Percentiles rank a stretch among this genome's conserved stretches.
These are phyloP conservation scores for Trichosporon faecale DNA, from an alignment of 1,284 basidiomycete genomes.

Conservation along the genomic window DNA sequence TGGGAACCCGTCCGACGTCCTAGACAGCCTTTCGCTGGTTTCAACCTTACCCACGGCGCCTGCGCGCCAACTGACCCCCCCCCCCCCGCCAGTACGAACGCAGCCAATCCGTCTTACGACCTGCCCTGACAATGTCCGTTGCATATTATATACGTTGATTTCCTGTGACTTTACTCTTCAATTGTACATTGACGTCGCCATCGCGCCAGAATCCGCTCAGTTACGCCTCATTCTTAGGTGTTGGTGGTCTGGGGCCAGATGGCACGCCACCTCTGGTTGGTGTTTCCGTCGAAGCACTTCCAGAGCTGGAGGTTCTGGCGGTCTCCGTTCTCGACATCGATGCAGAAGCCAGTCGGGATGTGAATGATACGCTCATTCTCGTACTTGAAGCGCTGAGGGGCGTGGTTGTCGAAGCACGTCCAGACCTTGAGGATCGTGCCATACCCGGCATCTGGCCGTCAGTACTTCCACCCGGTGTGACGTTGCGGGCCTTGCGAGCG, in stretches of 20 bases:
- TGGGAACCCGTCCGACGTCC: background rate
- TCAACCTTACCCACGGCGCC: background rate
- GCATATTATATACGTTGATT: background rate
- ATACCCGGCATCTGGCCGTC: background rate
- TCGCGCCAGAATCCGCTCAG: too few relatives aligned
- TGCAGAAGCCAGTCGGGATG: background rate
- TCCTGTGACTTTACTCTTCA: background rate
- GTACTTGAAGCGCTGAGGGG: background rate
- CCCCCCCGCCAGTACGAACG: too few relatives aligned
- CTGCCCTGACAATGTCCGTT: background rate
- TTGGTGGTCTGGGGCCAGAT: too few relatives aligned
- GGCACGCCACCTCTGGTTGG: constrained; percentile 7
- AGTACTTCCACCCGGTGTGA: background rate
- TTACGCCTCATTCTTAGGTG: too few relatives aligned
- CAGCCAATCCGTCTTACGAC: too few relatives aligned
- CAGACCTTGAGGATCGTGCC: background rate
- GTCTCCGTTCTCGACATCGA: background rate
- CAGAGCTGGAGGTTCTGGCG: background rate
- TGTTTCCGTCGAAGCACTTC: background rate
- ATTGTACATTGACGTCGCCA: too few relatives aligned
- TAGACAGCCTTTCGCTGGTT: background rate
- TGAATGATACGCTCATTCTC: background rate
- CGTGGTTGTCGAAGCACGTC: background rate
- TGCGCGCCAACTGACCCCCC: too few relatives aligned
- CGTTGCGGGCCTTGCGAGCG: too few relatives aligned